A percentile compares a stretch with the other conserved stretches of the same genome.
Evolutionary conservation across 2,329 filamentous ascomycete species (phyloP).

Genomic region (Ambrosiella xylebori): DNA sequence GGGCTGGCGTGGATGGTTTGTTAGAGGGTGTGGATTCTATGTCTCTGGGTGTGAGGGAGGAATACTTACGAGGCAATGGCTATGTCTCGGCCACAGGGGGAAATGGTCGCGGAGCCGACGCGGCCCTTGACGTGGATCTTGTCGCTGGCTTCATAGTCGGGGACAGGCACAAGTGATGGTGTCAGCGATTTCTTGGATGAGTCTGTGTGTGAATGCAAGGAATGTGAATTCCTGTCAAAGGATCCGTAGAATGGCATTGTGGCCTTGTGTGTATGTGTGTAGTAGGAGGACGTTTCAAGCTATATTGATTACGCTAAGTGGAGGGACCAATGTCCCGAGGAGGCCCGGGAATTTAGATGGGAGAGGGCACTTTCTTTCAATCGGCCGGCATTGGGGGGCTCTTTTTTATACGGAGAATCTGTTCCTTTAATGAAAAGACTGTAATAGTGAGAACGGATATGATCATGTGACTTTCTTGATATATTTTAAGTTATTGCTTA

Average conservation of each 20-base stretch:
- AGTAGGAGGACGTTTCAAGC: neutral
- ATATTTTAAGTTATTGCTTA: neutral
- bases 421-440: neutral
- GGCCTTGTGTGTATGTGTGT: neutral
- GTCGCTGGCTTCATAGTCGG: conserved; percentile 76
- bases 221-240: neutral
- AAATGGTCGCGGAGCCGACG: conserved; percentile 84
- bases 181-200: conserved; percentile 30
- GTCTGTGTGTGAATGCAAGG: conserved; percentile 17
- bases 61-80: conserved; percentile 58
- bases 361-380: too few relatives aligned
- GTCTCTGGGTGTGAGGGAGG: neutral
- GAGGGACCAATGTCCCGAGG: too few relatives aligned
- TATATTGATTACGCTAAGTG: too few relatives aligned
- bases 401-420: neutral
- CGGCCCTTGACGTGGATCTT: conserved; percentile 67
- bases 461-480: neutral
- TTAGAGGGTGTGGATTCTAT: neutral
- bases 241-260: neutral
- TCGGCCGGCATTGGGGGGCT: neutral
- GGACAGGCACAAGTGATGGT: conserved; percentile 49
- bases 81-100: conserved; percentile 76
- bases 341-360: too few relatives aligned
- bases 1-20: conserved; percentile 30
- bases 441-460: neutral